These are phyloP conservation scores for Fusarium austroafricanum DNA, from an alignment of 2,329 filamentous ascomycete species.

Conservation along the genomic window DNA sequence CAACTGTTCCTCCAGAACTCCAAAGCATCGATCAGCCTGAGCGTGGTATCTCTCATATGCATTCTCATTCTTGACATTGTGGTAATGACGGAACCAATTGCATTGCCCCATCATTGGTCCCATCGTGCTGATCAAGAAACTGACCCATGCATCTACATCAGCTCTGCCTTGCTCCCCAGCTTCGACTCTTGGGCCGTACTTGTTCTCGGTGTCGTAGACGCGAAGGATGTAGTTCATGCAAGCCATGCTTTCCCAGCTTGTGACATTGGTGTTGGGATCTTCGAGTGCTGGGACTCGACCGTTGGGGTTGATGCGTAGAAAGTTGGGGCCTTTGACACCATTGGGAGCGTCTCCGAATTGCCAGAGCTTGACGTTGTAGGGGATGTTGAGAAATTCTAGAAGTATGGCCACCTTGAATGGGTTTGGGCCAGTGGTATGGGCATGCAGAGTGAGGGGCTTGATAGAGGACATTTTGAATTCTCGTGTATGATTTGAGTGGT, in stretches of 20 bases:
- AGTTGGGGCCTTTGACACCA: slow-evolving; percentile 43
- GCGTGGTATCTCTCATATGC: slow-evolving; percentile 16
- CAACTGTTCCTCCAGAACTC: slow-evolving; percentile 19
- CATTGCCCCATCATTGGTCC: slow-evolving; percentile 22
- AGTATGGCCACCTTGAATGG: slow-evolving; percentile 45
- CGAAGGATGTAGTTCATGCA: slow-evolving; percentile 40
- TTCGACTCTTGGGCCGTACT: slow-evolving; percentile 6
- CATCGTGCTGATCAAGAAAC: slow-evolving; percentile 20
- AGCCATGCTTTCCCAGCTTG: slow-evolving; percentile 43
- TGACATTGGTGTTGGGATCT: slow-evolving; percentile 49
- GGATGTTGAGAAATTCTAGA: slow-evolving; percentile 47
- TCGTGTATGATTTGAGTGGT: too few relatives aligned
- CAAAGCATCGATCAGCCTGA: slow-evolving; percentile 3
- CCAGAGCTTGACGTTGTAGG: slow-evolving; percentile 43
- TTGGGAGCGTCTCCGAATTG: slow-evolving; percentile 22
- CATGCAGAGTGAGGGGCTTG: slow-evolving; percentile 18
- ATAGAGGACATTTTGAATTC: not conserved
- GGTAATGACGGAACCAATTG: slow-evolving; percentile 25
- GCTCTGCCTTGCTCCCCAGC: slow-evolving; percentile 14
- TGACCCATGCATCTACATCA: slow-evolving; percentile 21
- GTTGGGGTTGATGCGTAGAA: slow-evolving; percentile 48
- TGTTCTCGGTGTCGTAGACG: slow-evolving; percentile 34
- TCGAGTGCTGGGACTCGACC: slow-evolving; percentile 47
- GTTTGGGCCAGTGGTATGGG: slow-evolving; percentile 32
- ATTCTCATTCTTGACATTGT: slow-evolving; percentile 17